Evolutionary conservation across 78 protist species (phyloP), one percentile per base, ranked within the genome.

Genomic region (Tieghemostelium lacteum): DNA sequence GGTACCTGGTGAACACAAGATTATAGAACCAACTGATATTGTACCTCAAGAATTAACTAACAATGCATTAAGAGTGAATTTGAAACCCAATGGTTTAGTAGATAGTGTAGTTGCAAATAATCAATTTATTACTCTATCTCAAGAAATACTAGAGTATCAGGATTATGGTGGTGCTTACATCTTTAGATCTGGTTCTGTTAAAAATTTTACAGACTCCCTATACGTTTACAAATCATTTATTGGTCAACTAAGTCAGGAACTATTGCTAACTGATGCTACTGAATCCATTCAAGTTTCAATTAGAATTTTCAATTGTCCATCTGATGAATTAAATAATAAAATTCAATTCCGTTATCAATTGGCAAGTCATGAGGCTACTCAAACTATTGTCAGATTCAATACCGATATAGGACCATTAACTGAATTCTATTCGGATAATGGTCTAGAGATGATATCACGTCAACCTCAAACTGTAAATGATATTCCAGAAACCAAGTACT

Each of bases 131-230:
- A n/a, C n/a, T n/a, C n/a, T n/a, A n/a, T n/a, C n/a, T 67, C 75
- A 67, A 67, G 31, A 67, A 14, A 12, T 67, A 4, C 26, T 67
- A 5, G 16, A 34, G 0, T 67, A 67, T 67, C 19, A 4, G 2
- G 75, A 67, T 67, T 22, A 22, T 67, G 75, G 75, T 67, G 75
- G 75, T 42, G 75, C 75, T 2, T 67, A 67, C 42, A 45, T 67
- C 26, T 67, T 67, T 31, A 24, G 75, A 24, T 40, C 29, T 8
- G 22, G 12, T n/a, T n/a, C n/a, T n/a, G n/a, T n/a, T n/a, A n/a
- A n/a, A n/a, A n/a, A n/a, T n/a, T n/a, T n/a, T n/a, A n/a, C n/a
- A n/a, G n/a, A n/a, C n/a, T n/a, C n/a, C n/a, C n/a, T n/a, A n/a
- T n/a, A n/a, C n/a, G n/a, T n/a, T n/a, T n/a, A n/a, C n/a, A n/a